Evolutionary conservation across 352 stramenopile genomes (phyloP).

Genomic region (Halophytophthora polymorphica): DNA sequence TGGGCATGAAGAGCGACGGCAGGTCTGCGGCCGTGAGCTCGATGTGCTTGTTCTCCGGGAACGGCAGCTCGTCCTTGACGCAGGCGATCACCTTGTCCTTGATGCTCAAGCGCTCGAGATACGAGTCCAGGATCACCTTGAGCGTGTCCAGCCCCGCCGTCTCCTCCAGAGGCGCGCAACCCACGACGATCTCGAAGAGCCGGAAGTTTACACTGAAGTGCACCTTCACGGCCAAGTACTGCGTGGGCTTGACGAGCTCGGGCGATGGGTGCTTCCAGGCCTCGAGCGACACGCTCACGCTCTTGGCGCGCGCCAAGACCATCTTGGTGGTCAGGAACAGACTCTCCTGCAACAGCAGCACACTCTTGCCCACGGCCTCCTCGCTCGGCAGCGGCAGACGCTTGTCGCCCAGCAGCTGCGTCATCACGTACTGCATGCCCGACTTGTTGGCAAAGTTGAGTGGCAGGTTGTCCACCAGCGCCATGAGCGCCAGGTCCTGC

Average conservation of each 20-base stretch:
- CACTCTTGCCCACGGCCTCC: slow-evolving; percentile 56
- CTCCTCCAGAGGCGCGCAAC: slow-evolving; percentile 45
- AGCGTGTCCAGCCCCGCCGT: slow-evolving; percentile 36
- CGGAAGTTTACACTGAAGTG: slow-evolving; percentile 82
- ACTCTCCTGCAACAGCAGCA: slow-evolving; percentile 68
- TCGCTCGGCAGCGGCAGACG: slow-evolving; percentile 52
- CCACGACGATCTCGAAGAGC: slow-evolving; percentile 58
- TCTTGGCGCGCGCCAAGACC: slow-evolving; percentile 49
- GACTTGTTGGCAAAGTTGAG: slow-evolving; percentile 53
- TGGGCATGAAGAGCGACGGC: slow-evolving; percentile 48
- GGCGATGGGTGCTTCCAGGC: slow-evolving; percentile 48
- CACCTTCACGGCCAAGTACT: slow-evolving; percentile 66
- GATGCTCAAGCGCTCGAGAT: slow-evolving; percentile 54
- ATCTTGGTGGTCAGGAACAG: slow-evolving; percentile 71
- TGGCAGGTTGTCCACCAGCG: slow-evolving; percentile 70
- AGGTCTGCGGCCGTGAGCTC: slow-evolving; percentile 40
- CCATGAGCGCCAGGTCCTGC: slow-evolving; percentile 72
- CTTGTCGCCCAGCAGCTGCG: slow-evolving; percentile 68
- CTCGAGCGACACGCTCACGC: slow-evolving; percentile 66
- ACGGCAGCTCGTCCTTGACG: slow-evolving; percentile 52
- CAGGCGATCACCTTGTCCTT: slow-evolving; percentile 77
- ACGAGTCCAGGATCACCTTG: slow-evolving; percentile 51
- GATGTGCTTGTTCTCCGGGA: slow-evolving; percentile 19
- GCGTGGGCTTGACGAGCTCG: slow-evolving; percentile 26
- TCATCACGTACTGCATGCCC: slow-evolving; percentile 69